Conservation (phyloP, 106 monocot genomes). For the Apostasia ramifera region DNA sequence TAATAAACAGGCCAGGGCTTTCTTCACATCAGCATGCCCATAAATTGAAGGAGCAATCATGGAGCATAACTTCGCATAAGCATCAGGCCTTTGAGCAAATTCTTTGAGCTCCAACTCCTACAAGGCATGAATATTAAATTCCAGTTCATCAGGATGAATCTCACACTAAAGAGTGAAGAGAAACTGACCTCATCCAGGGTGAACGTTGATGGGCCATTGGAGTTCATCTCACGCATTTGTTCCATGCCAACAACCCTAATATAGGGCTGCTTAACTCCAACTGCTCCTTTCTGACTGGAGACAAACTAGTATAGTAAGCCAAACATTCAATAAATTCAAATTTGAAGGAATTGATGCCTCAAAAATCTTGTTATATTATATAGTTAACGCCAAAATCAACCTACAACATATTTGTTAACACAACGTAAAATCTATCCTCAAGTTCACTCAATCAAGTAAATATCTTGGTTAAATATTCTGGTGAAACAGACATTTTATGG, state of each 20-base stretch:
- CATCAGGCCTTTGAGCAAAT: slow-evolving; percentile 90
- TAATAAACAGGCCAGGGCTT: slow-evolving; percentile 84
- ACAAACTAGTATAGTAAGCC: background rate
- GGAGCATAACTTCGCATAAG: slow-evolving; percentile 73
- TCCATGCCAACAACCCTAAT: slow-evolving; percentile 95
- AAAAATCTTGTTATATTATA: too few relatives aligned
- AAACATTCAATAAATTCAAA: too few relatives aligned
- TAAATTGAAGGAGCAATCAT: slow-evolving; percentile 96
- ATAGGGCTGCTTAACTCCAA: slow-evolving; percentile 97
- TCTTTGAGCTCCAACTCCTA: slow-evolving; percentile 89
- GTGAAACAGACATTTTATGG: too few relatives aligned
- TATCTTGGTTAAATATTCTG: too few relatives aligned
- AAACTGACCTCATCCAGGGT: slow-evolving; percentile 67
- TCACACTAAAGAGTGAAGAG: background rate
- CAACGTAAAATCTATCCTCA: too few relatives aligned
- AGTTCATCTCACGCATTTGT: slow-evolving; percentile 73
- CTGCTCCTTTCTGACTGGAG: slow-evolving; percentile 84
- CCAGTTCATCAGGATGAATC: background rate
- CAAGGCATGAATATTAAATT: background rate
- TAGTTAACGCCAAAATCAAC: too few relatives aligned
- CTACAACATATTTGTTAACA: too few relatives aligned
- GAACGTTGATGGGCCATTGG: slow-evolving; percentile 68
- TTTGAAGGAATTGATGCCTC: too few relatives aligned
- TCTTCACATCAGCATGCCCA: slow-evolving; percentile 95
- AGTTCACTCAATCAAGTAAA: too few relatives aligned